A percentile compares a stretch with the other conserved stretches of the same genome.
Conservation (phyloP, 2,329 filamentous ascomycete species). For the Orbilia javanica region DNA sequence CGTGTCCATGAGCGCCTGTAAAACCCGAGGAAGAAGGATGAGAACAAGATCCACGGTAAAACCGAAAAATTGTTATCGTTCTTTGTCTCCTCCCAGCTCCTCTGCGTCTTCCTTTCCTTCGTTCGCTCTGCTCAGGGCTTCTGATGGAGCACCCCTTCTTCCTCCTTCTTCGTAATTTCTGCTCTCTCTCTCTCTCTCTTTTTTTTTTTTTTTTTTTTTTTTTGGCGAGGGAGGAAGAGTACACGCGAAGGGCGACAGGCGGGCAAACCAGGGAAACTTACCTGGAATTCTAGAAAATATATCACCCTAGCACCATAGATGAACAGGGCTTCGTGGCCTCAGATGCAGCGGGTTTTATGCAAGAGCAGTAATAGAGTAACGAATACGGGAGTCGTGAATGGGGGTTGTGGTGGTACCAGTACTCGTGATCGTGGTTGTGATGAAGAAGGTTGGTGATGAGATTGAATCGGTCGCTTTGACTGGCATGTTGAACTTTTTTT, state of each 20-base stretch:
- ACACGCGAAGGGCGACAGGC: constrained; percentile 37
- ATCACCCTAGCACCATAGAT: not conserved
- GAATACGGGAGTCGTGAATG: not conserved
- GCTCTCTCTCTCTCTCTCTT: not conserved
- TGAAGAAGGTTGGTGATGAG: constrained; percentile 27
- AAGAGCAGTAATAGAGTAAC: not conserved
- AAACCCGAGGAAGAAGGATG: constrained; percentile 56
- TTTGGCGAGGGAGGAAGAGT: constrained; percentile 22
- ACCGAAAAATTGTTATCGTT: constrained; percentile 57
- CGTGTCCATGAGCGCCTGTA: constrained; percentile 55
- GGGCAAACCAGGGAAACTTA: constrained; percentile 10
- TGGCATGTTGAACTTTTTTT: constrained; percentile 7
- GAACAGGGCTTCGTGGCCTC: not conserved
- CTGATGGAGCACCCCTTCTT: not conserved
- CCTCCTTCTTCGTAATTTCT: too few relatives aligned
- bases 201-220: not conserved
- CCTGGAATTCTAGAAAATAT: constrained; percentile 8
- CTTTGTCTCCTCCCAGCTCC: constrained; percentile 43
- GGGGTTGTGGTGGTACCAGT: not conserved
- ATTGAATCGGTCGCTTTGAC: constrained; percentile 6
- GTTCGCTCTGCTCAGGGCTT: not conserved
- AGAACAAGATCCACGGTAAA: constrained; percentile 58
- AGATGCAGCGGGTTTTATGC: not conserved
- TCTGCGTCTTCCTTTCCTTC: constrained; percentile 3
- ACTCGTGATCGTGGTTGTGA: not conserved